These are phyloP conservation scores for Candida schatavii DNA, from an alignment of 805 yeast genomes.

Conservation along the genomic window DNA sequence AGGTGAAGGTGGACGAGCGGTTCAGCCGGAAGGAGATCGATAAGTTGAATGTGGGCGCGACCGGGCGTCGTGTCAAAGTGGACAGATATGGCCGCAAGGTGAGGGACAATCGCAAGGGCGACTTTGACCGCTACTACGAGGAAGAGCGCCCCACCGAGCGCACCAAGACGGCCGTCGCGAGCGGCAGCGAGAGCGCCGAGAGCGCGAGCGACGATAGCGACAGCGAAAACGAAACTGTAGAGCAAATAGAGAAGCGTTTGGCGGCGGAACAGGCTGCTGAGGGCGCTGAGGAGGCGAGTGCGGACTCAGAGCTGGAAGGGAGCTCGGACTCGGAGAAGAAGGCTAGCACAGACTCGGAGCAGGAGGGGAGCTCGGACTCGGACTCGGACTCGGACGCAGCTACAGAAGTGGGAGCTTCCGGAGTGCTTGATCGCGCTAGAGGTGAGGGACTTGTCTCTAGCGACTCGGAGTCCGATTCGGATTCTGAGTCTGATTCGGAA, in stretches of 20 bases:
- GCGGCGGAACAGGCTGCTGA: conserved; percentile 12
- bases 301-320: conserved; percentile 14
- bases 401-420: conserved; percentile 8
- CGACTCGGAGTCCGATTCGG: conserved; percentile 38
- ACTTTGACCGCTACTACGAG: conserved; percentile 66
- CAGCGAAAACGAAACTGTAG: conserved; percentile 18
- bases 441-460: conserved; percentile 52
- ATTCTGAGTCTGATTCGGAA: conserved; percentile 40
- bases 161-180: conserved; percentile 25
- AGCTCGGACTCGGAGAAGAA: conserved; percentile 12
- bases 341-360: conserved; percentile 16
- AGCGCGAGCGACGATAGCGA: conserved; percentile 14
- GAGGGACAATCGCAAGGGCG: conserved; percentile 43
- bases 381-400: conserved; percentile 17
- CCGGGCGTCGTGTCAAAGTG: conserved; percentile 61
- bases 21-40: conserved; percentile 65
- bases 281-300: conserved; percentile 15
- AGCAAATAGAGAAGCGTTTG: conserved; percentile 14
- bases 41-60: conserved; percentile 40
- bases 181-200: conserved; percentile 13
- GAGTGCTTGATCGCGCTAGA: conserved; percentile 57
- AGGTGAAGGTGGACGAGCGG: conserved; percentile 81
- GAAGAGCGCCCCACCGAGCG: conserved; percentile 28
- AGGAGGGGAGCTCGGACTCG: conserved; percentile 10
- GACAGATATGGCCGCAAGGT: conserved; percentile 87